These are phyloP conservation scores for Thelonectria rubi DNA, from an alignment of 2,329 filamentous ascomycete genomes.

Conservation along the genomic window DNA sequence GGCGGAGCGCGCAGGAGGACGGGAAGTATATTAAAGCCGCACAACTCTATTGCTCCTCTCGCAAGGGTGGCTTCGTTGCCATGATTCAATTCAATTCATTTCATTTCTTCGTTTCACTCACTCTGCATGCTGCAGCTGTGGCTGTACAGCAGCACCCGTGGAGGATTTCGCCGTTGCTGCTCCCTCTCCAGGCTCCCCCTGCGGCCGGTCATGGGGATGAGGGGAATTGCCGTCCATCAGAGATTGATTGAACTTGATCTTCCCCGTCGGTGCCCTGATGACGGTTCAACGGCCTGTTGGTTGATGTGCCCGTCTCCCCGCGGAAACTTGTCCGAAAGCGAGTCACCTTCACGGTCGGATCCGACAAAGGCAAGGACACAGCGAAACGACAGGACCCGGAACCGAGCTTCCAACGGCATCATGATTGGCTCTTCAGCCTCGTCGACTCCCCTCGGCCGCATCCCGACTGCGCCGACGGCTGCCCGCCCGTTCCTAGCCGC, in stretches of 20 bases:
- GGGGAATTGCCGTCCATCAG: neutral
- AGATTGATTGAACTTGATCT: neutral
- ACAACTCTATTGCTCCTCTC: slow-evolving; percentile 16
- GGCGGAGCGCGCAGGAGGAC: neutral
- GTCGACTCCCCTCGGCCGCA: neutral
- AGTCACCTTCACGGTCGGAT: neutral
- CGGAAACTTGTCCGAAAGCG: slow-evolving; percentile 4
- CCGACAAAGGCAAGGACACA: slow-evolving; percentile 15
- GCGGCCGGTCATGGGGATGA: neutral
- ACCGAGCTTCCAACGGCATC: no score
- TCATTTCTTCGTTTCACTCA: no score
- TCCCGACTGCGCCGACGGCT: slow-evolving; percentile 20
- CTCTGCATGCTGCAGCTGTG: neutral
- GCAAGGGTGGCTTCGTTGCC: neutral
- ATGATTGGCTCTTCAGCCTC: slow-evolving; percentile 17
- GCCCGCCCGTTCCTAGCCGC: slow-evolving; percentile 24
- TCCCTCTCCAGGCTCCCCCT: neutral
- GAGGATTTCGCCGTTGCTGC: neutral
- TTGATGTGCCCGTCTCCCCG: neutral
- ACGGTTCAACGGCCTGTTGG: neutral
- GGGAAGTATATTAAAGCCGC: neutral
- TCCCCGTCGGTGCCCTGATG: no score
- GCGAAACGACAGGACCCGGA: slow-evolving; percentile 3
- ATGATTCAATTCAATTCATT: no score
- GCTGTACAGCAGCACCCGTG: neutral